Conservation (phyloP, 306 rosid genomes). For the Cucumis cinereus region DNA sequence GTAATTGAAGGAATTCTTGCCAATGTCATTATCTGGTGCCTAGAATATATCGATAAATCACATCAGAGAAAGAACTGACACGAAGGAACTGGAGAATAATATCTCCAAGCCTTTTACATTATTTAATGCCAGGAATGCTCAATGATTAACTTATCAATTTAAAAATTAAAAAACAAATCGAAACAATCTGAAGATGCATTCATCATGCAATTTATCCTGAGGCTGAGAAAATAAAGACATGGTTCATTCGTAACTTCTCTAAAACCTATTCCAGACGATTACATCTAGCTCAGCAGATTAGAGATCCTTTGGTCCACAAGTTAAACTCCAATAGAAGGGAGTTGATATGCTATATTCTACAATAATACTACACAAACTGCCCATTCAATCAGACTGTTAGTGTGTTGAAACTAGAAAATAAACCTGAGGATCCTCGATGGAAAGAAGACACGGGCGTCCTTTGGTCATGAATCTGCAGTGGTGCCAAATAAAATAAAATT, state of each 20-base stretch:
- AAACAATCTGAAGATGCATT: not conserved
- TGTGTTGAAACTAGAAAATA: slow-evolving; percentile 7
- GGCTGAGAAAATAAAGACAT: not conserved
- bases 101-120: not conserved
- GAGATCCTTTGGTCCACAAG: not conserved
- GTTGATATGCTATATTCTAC: not conserved
- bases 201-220: not conserved
- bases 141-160: not conserved
- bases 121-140: not conserved
- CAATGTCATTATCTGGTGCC: slow-evolving; percentile 92
- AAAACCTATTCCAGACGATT: not conserved
- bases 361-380: not conserved
- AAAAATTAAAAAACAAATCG: not conserved
- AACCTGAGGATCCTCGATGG: slow-evolving; percentile 99
- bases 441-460: slow-evolving; percentile 51
- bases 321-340: not conserved
- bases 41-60: slow-evolving; percentile 18
- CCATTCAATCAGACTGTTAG: not conserved
- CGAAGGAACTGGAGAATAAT: not conserved
- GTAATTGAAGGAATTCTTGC: slow-evolving; percentile 84
- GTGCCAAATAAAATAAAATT: not conserved
- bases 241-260: not conserved
- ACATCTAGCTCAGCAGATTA: not conserved
- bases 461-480: slow-evolving; percentile 39
- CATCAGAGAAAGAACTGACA: not conserved